Evolutionary conservation across 495 filamentous ascomycete species (phyloP).

Genomic region (Pyrenopolyporus hunteri): DNA sequence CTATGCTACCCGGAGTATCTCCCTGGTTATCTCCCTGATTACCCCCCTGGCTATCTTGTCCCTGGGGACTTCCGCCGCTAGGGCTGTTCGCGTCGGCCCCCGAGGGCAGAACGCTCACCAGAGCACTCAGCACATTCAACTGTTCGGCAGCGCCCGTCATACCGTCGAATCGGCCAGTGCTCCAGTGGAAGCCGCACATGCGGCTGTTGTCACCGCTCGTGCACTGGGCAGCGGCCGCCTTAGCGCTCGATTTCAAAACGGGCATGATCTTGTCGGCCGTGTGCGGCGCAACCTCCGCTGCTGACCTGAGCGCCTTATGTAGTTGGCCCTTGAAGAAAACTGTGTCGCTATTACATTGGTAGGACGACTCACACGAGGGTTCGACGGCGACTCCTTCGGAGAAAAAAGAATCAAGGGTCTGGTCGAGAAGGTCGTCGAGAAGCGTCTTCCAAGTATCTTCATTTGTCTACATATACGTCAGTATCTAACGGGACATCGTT

Average conservation of each 20-base stretch:
- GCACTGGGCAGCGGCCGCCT: slow-evolving; percentile 69
- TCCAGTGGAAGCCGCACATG: slow-evolving; percentile 70
- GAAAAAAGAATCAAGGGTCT: slow-evolving; percentile 63
- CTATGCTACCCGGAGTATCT: background rate
- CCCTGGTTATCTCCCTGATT: background rate
- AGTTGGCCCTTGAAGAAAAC: slow-evolving; percentile 80
- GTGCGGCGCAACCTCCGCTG: slow-evolving; percentile 71
- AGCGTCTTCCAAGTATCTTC: slow-evolving; percentile 61
- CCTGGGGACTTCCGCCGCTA: slow-evolving; percentile 36
- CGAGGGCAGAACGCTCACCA: slow-evolving; percentile 56
- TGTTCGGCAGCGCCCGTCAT: slow-evolving; percentile 57
- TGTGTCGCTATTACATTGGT: slow-evolving; percentile 69
- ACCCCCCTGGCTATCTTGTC: background rate
- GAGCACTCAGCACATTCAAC: slow-evolving; percentile 63
- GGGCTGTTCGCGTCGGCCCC: slow-evolving; percentile 49
- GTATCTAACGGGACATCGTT: background rate
- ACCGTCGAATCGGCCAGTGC: slow-evolving; percentile 50
- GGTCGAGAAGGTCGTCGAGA: slow-evolving; percentile 61
- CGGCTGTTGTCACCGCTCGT: slow-evolving; percentile 60
- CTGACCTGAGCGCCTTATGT: slow-evolving; percentile 71
- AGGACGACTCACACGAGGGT: slow-evolving; percentile 63
- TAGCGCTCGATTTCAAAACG: slow-evolving; percentile 66
- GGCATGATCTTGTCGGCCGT: slow-evolving; percentile 65
- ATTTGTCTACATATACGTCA: slow-evolving; percentile 52
- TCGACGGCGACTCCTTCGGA: slow-evolving; percentile 59